Base-by-base conservation (phyloP, 129 eudicot species). In the Artemisia argyi region DNA sequence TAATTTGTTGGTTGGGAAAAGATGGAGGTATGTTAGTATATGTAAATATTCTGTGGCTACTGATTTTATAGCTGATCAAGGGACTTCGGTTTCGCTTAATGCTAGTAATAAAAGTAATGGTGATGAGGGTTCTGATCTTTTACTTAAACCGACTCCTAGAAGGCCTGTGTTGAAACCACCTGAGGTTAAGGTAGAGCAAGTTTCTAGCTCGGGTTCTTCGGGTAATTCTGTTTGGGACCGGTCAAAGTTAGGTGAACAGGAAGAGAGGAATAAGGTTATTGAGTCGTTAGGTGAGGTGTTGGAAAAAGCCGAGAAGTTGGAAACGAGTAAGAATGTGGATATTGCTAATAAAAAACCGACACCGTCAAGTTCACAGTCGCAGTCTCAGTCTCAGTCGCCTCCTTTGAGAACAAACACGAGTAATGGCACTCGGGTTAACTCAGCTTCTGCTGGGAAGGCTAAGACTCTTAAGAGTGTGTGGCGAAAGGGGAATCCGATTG, bases 41-140 rank as follows among this genome's bases (percentile, higher is more conserved):
- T 90, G 99, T 88, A 90, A 86, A 83, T 86, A 65, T 78, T 86
- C 95, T 2, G 89, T 89, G n/a, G 80, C 89, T 52, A 86, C 93
- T 69, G 89, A 86, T 84, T 86, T 73, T 57, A 74, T 90, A 69
- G 79, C 97, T 62, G 97, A 94, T 61, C 96, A 84, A 76, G 89
- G 84, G 76, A 83, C 85, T 75, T 89, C 91, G 3, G 52, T 83
- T 6, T 78, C 97, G 15, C 79, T 79, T 71, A 84, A 87, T 78
- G 82, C 88, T 42, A 74, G 85, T 18, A 81, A 66, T 72, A 81
- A 64, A 70, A 82, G 73, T 56, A 86, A 85, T 55, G 82, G 82
- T 65, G 86, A 66, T 64, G 85, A 78, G 65, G 83, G 65, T 77
- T 20, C 76, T 73, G 96, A 83, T 82, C 80, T 83, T 11, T 60